These are phyloP conservation scores for Lathyrus oleraceus DNA, from an alignment of 306 rosid genomes.

Conservation along the genomic window DNA sequence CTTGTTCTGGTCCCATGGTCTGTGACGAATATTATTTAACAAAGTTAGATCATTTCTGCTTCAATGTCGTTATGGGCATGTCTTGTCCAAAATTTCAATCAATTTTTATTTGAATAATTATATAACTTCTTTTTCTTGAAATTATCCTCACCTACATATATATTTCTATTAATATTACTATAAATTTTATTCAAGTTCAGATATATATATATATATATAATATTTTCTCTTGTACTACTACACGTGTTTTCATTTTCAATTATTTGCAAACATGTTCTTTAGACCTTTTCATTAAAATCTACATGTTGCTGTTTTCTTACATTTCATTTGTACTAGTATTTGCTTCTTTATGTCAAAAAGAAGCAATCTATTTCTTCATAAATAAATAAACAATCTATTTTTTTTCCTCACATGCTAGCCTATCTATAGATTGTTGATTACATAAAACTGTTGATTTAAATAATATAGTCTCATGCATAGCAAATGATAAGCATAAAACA, in stretches of 20 bases:
- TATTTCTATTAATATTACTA: not conserved
- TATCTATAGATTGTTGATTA: constrained; percentile 31
- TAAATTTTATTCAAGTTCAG: not conserved
- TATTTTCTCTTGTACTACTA: constrained; percentile 5
- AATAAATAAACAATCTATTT: not conserved
- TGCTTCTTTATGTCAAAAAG: constrained; percentile 4
- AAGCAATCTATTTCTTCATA: constrained; percentile 16
- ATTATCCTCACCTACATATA: not conserved
- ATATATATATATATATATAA: not conserved
- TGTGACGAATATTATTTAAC: constrained; percentile 24
- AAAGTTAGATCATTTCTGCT: constrained; percentile 8
- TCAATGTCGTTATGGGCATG: constrained; percentile 21
- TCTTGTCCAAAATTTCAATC: constrained; percentile 16
- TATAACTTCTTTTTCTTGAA: not conserved
- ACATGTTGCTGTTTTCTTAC: constrained; percentile 13
- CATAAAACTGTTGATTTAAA: constrained; percentile 30
- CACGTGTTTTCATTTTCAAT: constrained; percentile 25
- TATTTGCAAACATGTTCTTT: constrained; percentile 30
- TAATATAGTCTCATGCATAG: constrained; percentile 33
- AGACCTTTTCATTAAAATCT: constrained; percentile 29
- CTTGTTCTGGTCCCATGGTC: constrained; percentile 31
- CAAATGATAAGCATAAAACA: constrained; percentile 32
- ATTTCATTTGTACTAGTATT: constrained; percentile 11
- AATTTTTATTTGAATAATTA: not conserved
- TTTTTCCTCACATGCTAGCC: constrained; percentile 29